These are phyloP conservation scores for Hypsizygus marmoreus DNA, from an alignment of 768 basidiomycete genomes.

Conservation along the genomic window DNA sequence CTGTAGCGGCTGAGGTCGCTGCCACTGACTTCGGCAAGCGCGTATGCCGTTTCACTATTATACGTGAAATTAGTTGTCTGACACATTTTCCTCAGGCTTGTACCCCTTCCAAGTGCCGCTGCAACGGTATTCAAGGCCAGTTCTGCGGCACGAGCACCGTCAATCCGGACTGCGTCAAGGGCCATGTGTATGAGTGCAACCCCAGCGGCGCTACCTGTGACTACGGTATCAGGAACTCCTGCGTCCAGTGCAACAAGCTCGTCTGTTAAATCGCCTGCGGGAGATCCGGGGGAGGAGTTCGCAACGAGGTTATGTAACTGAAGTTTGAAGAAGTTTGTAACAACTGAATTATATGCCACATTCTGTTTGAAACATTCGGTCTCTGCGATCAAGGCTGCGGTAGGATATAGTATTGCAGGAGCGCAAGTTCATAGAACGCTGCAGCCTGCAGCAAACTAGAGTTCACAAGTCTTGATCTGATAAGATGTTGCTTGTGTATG, in stretches of 20 bases:
- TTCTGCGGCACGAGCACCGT: slow-evolving; percentile 20
- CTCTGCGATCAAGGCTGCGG: too few relatives aligned
- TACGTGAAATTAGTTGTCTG: neutral
- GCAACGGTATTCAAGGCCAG: slow-evolving; percentile 12
- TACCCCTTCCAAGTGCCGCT: slow-evolving; percentile 12
- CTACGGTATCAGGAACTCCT: slow-evolving; percentile 15
- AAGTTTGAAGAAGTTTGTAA: neutral
- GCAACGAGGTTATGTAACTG: neutral
- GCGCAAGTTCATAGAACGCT: too few relatives aligned
- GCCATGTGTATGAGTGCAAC: slow-evolving; percentile 21
- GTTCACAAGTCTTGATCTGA: too few relatives aligned
- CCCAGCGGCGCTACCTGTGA: slow-evolving; percentile 13
- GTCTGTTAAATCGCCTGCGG: slow-evolving; percentile 1
- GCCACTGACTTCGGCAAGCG: slow-evolving; percentile 9
- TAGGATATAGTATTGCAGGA: too few relatives aligned
- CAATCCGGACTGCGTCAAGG: slow-evolving; percentile 18
- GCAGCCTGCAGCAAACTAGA: too few relatives aligned
- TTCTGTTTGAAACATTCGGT: too few relatives aligned
- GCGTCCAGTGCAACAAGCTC: slow-evolving; percentile 19
- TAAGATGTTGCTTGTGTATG: too few relatives aligned
- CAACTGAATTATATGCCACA: too few relatives aligned
- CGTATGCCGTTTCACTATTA: neutral
- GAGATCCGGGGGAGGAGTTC: neutral
- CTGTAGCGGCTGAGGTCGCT: slow-evolving; percentile 9
- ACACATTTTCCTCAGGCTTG: slow-evolving; percentile 9